Evolutionary conservation across 1,284 basidiomycete genomes (phyloP).

Genomic region (Ustilago trichophora): DNA sequence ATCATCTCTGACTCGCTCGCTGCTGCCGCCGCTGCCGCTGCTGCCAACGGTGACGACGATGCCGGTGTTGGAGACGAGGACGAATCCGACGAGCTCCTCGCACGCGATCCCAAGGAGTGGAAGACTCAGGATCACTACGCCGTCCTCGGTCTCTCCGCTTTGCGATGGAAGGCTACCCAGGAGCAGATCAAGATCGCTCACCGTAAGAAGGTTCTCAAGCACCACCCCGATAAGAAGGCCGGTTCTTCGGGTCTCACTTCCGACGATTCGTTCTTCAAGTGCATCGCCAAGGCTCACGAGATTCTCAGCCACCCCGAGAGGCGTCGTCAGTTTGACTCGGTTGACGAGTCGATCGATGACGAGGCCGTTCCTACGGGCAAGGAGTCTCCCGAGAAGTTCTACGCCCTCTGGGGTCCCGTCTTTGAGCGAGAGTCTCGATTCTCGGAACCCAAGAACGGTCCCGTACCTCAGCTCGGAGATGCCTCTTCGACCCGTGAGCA

Average conservation of each 20-base stretch:
- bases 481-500: constrained; percentile 79
- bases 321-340: constrained; percentile 94
- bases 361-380: constrained; percentile 68
- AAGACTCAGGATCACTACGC: constrained; percentile 99
- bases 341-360: constrained; percentile 85
- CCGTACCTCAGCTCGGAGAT: constrained; percentile 84
- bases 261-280: constrained; percentile 99
- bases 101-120: constrained; percentile 95
- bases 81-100: constrained; percentile 78
- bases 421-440: constrained; percentile 92
- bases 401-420: constrained; percentile 75
- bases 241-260: constrained; percentile 77
- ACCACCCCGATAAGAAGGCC: constrained; percentile 99
- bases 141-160: constrained; percentile 88
- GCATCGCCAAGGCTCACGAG: constrained; percentile 95
- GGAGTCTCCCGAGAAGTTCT: constrained; percentile 73
- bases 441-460: constrained; percentile 76
- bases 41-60: constrained; percentile 77
- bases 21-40: constrained; percentile 70
- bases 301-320: constrained; percentile 86
- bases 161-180: constrained; percentile 87
- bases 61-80: constrained; percentile 91
- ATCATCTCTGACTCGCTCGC: constrained; percentile 44
- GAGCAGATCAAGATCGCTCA: constrained; percentile 97
- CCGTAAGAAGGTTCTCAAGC: constrained; percentile 98